Evolutionary conservation across 2,329 filamentous ascomycete species (phyloP), one percentile per base, ranked within the genome.

Genomic region (Mollisiaceae sp.): DNA sequence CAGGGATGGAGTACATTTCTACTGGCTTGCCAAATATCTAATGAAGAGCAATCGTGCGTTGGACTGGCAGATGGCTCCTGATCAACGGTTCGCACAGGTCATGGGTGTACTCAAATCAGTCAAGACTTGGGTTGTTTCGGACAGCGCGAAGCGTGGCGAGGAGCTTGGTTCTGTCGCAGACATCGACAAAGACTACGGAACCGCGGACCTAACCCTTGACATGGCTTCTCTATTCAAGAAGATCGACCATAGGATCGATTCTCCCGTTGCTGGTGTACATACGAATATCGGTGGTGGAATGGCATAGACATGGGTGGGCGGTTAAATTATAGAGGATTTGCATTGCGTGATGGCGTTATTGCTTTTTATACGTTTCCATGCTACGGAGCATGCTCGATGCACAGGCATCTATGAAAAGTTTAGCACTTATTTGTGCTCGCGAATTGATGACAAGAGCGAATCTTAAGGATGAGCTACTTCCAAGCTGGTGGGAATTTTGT

Each of bases 141-240:
- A 91, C 71, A 86, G 85, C n/a, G 83, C 83, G 45, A 82, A 84
- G 56, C 83, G 87, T 70, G 89, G 89, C 27, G 86, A 91, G 71
- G 87, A 90, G 70, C 79, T 89, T 64, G 89, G 89, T 69, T 90
- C 88, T 38, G 83, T 92, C 35, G 87, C 85, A 69, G 85, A 89
- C 63, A 89, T 92, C 68, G 87, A 91, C 73, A 85, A 88, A 68
- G 83, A 85, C 65, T 92, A 89, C 74, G 89, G 87, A 8, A 79
- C 86, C 47, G 81, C 81, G 69, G 84, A 90, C 75, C 81, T 90
- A 70, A 90, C 87, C 8, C 81, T 92, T 67, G 86, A 92, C 77
- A 91, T 92, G 89, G 86, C 87, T 73, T 82, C 88, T 71, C 81
- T 93, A 59, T 92, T 92, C 76, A 86, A 83, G 73, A 89, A 89